Percentiles rank a stretch among this genome's conserved stretches.
phyloP scores from a whole-genome alignment of 805 yeast genomes.

The Cyberlindnera galapagoensis region DNA sequence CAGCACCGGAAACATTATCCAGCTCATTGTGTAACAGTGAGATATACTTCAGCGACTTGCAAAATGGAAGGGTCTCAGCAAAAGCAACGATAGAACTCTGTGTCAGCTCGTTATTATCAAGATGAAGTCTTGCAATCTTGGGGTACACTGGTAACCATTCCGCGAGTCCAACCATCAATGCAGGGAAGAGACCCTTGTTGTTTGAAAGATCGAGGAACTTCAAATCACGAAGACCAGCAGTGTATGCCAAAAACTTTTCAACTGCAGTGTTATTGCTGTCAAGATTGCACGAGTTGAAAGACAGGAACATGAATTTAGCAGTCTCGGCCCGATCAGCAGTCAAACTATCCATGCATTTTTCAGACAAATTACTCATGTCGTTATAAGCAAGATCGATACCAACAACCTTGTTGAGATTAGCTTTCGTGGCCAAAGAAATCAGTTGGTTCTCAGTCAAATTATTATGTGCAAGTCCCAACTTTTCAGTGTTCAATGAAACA shows the following conservation, averaged over 20 bases:
- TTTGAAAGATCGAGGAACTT: conserved; percentile 73
- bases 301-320: conserved; percentile 37
- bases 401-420: conserved; percentile 37
- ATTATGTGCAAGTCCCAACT: conserved; percentile 79
- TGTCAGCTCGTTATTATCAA: conserved; percentile 62
- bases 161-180: conserved; percentile 43
- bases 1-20: conserved; percentile 53
- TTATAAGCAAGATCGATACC: conserved; percentile 86
- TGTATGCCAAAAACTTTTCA: conserved; percentile 35
- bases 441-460: conserved; percentile 55
- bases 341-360: conserved; percentile 23
- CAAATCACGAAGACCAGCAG: conserved; percentile 51
- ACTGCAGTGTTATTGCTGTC: conserved; percentile 27
- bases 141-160: conserved; percentile 67
- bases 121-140: conserved; percentile 54
- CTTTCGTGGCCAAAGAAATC: conserved; percentile 52
- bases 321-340: conserved; percentile 20
- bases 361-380: conserved; percentile 40
- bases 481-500: conserved; percentile 45
- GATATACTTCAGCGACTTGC: conserved; percentile 56
- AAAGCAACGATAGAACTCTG: conserved; percentile 51
- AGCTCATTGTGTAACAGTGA: conserved; percentile 64
- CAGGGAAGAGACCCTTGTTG: conserved; percentile 65
- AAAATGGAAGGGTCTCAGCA: conserved; percentile 67
- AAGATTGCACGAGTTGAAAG: conserved; percentile 63